A percentile compares a stretch with the other conserved stretches of the same genome.
phyloP scores from a whole-genome alignment of 75 land plant species.

The Adiantum capillusveneris region DNA sequence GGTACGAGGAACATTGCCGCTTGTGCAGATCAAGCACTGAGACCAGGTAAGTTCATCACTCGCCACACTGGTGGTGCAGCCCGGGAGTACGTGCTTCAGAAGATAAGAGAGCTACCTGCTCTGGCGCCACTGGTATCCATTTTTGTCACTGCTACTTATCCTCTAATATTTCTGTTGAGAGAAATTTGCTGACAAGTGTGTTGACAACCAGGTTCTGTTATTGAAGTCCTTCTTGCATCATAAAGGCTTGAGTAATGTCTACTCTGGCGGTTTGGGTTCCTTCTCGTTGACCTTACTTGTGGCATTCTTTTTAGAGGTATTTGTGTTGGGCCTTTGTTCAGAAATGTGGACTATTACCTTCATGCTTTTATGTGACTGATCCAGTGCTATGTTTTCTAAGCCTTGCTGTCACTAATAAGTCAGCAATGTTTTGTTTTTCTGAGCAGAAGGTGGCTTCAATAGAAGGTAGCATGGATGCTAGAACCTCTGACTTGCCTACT shows the following conservation, averaged over 20 bases:
- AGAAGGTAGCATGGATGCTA: too few relatives aligned
- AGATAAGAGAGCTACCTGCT: slow-evolving; percentile 33
- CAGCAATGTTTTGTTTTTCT: background rate
- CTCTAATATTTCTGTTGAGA: background rate
- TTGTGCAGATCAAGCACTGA: background rate
- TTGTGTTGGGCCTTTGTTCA: too few relatives aligned
- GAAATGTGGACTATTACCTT: background rate
- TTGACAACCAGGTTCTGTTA: slow-evolving; percentile 31
- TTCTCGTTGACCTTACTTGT: slow-evolving; percentile 35
- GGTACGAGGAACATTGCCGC: slow-evolving; percentile 15
- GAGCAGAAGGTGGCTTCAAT: too few relatives aligned
- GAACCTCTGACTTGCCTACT: background rate
- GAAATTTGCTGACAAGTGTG: background rate
- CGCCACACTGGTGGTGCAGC: slow-evolving; percentile 36
- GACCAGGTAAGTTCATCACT: slow-evolving; percentile 1
- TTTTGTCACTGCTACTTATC: too few relatives aligned
- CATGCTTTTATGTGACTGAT: background rate
- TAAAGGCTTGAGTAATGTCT: slow-evolving; percentile 34
- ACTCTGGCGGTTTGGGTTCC: slow-evolving; percentile 40
- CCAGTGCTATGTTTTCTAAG: background rate
- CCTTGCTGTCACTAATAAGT: background rate
- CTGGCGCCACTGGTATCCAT: slow-evolving; percentile 44
- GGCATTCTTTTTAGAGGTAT: slow-evolving; percentile 46
- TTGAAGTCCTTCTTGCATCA: slow-evolving; percentile 38
- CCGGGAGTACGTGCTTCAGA: slow-evolving; percentile 36